Conservation (phyloP, 2,329 filamentous ascomycete species). For the Lasiodiplodia hormozganensis region DNA sequence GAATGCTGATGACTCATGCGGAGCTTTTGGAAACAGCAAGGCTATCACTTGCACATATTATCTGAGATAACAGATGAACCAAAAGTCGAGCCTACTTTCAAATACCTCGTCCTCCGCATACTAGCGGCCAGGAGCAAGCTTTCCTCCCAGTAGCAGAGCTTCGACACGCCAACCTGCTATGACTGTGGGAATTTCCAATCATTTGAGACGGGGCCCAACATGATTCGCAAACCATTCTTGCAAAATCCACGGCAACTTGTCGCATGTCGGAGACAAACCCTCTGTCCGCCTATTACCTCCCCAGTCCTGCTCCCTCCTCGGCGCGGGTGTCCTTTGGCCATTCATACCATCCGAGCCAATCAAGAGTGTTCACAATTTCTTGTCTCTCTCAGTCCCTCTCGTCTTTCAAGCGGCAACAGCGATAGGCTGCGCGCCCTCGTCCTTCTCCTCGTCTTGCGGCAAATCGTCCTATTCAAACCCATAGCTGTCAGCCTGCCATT, state of each 20-base stretch:
- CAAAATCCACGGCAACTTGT: background rate
- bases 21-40: background rate
- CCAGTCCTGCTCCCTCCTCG: background rate
- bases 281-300: background rate
- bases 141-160: background rate
- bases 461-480: slow-evolving; percentile 54
- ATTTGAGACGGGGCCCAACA: background rate
- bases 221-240: background rate
- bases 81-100: background rate
- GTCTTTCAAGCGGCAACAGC: slow-evolving; percentile 46
- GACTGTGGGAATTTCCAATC: background rate
- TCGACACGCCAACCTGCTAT: background rate
- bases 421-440: slow-evolving; percentile 38
- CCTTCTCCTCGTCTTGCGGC: slow-evolving; percentile 51
- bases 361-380: background rate
- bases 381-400: background rate
- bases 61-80: background rate
- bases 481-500: background rate
- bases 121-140: background rate
- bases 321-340: background rate
- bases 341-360: background rate
- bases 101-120: background rate
- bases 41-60: background rate
- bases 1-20: background rate
- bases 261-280: background rate